A percentile compares a stretch with the other conserved stretches of the same genome.
phyloP scores from a whole-genome alignment of 495 filamentous ascomycete species.

The Aspergillus carlsbadensis region DNA sequence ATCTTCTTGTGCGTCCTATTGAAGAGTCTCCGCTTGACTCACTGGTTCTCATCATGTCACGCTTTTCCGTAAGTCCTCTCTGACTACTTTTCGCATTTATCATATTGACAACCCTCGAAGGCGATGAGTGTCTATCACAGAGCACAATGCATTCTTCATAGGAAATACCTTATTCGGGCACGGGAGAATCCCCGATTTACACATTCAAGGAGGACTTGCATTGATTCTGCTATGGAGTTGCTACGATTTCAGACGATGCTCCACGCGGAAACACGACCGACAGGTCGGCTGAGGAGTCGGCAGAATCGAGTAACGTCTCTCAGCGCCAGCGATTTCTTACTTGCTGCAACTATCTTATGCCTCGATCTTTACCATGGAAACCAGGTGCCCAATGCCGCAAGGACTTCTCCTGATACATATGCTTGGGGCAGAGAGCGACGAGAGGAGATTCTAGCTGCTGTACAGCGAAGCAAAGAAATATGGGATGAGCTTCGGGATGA shows the following conservation, averaged over 20 bases:
- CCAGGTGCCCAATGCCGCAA: slow-evolving; percentile 35
- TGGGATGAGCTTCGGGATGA: slow-evolving; percentile 74
- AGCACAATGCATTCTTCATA: slow-evolving; percentile 82
- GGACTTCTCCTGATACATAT: slow-evolving; percentile 52
- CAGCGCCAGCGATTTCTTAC: slow-evolving; percentile 79
- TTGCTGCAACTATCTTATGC: slow-evolving; percentile 83
- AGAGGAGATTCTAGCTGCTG: slow-evolving; percentile 68
- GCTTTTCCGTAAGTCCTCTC: slow-evolving; percentile 58
- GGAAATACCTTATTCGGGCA: slow-evolving; percentile 76
- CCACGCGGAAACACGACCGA: slow-evolving; percentile 68
- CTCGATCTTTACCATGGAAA: slow-evolving; percentile 67
- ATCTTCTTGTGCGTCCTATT: slow-evolving; percentile 73
- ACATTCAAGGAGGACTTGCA: slow-evolving; percentile 79
- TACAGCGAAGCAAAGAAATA: slow-evolving; percentile 71
- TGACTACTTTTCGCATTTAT: background rate
- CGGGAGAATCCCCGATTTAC: slow-evolving; percentile 79
- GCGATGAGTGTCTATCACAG: slow-evolving; percentile 91
- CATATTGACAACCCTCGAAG: slow-evolving; percentile 18
- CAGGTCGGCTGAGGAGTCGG: slow-evolving; percentile 68
- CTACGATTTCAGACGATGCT: slow-evolving; percentile 74
- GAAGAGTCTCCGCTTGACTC: slow-evolving; percentile 76
- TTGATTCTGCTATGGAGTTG: slow-evolving; percentile 82
- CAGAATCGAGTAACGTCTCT: slow-evolving; percentile 74
- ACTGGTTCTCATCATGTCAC: slow-evolving; percentile 77
- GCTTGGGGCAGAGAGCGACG: slow-evolving; percentile 70